Base-by-base conservation (phyloP, 768 basidiomycete species). In the Dacryopinax primogenitus region DNA sequence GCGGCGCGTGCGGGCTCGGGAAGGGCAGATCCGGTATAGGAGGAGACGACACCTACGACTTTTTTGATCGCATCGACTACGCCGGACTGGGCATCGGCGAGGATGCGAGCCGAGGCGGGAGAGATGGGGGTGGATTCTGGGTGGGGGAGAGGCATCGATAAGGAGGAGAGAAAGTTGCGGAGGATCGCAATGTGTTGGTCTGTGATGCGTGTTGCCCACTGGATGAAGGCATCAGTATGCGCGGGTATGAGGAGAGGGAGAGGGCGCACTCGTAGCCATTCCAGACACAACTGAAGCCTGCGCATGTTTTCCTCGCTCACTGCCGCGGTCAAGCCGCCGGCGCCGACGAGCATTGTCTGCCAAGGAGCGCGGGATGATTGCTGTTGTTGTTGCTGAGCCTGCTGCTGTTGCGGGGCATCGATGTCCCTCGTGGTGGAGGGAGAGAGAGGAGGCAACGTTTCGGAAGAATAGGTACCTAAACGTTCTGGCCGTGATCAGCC, bases 301-400 rank as follows among this genome's bases (percentile, higher is more conserved):
- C 88, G 79, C 87, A 95, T 88, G 71, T 86, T 92, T 74, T 94
- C 92, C 68, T 93, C 91, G 73, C 90, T 92, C 33, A 94, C 78
- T 7, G 92, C 92, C 0, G 89, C 90, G 65, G 90, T 83, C 34
- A 95, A 78, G 0, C 92, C 92, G 15, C 92, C 90, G 1, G 90
- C 92, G 74, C 94, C 92, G 26, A 87, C 78, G 39, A 94, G 76
- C 30, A 93, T 82, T 0, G 87, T 83, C 69, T 92, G 90, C 91
- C 89, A 92, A 41, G 88, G 79, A 73, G 87, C 87, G n/a, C 90
- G 81, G 61, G 41, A 44, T 6, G 41, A 18, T 18, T 37, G 45
- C 11, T 12, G 23, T 26, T 39, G 18, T 35, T 63, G 45, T n/a
- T n/a, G n/a, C n/a, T n/a, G n/a, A n/a, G n/a, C n/a, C n/a, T n/a